Base-by-base conservation (phyloP, 441 rosid species). In the Gossypium gossypioides region DNA sequence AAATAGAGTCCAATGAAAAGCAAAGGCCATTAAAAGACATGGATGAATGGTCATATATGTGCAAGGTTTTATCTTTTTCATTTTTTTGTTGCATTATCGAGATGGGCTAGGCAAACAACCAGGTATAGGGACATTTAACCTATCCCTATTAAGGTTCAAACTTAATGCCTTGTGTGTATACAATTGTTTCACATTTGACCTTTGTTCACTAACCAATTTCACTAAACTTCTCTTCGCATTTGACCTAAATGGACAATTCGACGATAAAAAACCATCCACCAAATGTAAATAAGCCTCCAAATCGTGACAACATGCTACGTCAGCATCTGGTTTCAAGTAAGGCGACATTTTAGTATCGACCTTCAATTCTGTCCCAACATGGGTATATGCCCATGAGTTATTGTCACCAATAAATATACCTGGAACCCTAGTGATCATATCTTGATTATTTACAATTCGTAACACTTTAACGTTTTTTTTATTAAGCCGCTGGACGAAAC, bases 141-240 rank as follows among this genome's bases (percentile, higher is more conserved):
- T 77, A 69, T 32, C 75, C 67, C 80, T 82, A 9, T 86, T 85
- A 24, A 87, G 74, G 0, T 78, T 86, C 78, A 85, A 71, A 65
- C 80, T 80, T 79, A 87, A 82, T 67, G 84, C 89, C 71, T 89
- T 92, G 40, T 85, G 87, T 0, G 88, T 90, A 52, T 94, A 94
- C 85, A 94, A 78, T 69, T 84, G 86, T 76, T 94, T 94, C 9
- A 94, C 86, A 74, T 94, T 94, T 0, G 97, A 84, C 22, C 85
- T 81, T 34, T 94, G 97, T 42, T 92, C 97, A 40, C 85, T 81
- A 7, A 94, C 54, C 76, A 94, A 72, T 80, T 86, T 90, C 59
- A 82, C 84, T 25, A 94, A 72, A 81, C 97, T 94, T 52, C 99
- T 81, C 84, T 94, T 94, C 0, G 99, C 97, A 27, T 90, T 94